Conservation (phyloP, 257 asterid species). For the Orobanche coerulescens region DNA sequence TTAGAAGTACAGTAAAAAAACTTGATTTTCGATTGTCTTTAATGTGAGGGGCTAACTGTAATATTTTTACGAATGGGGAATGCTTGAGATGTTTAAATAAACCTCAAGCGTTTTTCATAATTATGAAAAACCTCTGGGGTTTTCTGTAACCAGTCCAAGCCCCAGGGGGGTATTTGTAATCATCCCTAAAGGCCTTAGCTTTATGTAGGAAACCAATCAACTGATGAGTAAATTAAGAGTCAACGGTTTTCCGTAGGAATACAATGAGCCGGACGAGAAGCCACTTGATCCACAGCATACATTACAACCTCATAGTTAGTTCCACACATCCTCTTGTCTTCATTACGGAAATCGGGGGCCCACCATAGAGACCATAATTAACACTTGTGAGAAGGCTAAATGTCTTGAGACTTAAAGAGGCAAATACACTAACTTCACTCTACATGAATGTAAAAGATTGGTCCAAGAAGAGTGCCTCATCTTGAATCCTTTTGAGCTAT, state of each 20-base stretch:
- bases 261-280: constrained; percentile 69
- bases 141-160: too few relatives aligned
- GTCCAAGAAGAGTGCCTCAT: constrained; percentile 61
- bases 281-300: constrained; percentile 70
- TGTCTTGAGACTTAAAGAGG: constrained; percentile 37
- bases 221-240: constrained; percentile 14
- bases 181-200: too few relatives aligned
- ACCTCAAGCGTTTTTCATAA: too few relatives aligned
- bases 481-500: constrained; percentile 65
- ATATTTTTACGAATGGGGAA: too few relatives aligned
- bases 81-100: too few relatives aligned
- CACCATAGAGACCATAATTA: constrained; percentile 73
- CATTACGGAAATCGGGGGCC: constrained; percentile 56
- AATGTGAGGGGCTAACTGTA: too few relatives aligned
- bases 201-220: background rate
- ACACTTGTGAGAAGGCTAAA: constrained; percentile 62
- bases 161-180: too few relatives aligned
- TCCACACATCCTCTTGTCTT: constrained; percentile 46
- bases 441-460: constrained; percentile 89
- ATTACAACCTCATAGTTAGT: constrained; percentile 51
- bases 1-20: too few relatives aligned
- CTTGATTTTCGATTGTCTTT: too few relatives aligned
- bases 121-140: too few relatives aligned
- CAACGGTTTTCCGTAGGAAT: constrained; percentile 32
- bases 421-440: constrained; percentile 61